Conservation (phyloP, 768 basidiomycete genomes). For the Pleurotus salmoneostramineus region DNA sequence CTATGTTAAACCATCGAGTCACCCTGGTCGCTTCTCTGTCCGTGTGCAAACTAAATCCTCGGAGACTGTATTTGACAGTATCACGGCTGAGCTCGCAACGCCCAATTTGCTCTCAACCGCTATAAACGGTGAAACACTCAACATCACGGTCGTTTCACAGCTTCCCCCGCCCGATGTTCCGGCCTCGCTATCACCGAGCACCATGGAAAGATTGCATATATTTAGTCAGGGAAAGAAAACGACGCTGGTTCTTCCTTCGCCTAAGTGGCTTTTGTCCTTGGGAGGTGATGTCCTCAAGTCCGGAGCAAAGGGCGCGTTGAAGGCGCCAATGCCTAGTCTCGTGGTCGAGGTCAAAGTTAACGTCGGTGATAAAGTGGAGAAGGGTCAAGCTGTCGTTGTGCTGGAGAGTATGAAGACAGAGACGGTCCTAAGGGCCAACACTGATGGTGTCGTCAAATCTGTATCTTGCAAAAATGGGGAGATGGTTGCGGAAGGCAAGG, state of each 20-base stretch:
- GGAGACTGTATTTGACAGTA: conserved; percentile 37
- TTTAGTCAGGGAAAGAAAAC: conserved; percentile 64
- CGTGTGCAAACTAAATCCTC: conserved; percentile 33
- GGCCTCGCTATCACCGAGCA: conserved; percentile 48
- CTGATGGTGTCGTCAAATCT: conserved; percentile 62
- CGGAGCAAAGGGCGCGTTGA: conserved; percentile 55
- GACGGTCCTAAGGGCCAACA: conserved; percentile 74
- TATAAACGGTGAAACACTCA: conserved; percentile 42
- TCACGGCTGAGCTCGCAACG: conserved; percentile 54
- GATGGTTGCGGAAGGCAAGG: conserved; percentile 86
- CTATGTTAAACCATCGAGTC: conserved; percentile 28
- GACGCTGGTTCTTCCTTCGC: conserved; percentile 63
- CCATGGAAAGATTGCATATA: conserved; percentile 74
- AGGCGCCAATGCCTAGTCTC: conserved; percentile 91
- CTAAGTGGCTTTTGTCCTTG: conserved; percentile 65
- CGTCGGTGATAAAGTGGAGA: conserved; percentile 74
- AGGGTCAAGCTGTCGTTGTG: conserved; percentile 77
- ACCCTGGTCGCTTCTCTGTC: conserved; percentile 48
- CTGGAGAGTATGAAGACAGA: conserved; percentile 99
- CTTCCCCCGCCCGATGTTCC: conserved; percentile 48
- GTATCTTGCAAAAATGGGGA: conserved; percentile 82
- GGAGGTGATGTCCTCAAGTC: conserved; percentile 54
- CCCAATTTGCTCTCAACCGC: conserved; percentile 51
- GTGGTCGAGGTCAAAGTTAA: conserved; percentile 85
- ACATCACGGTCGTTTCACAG: conserved; percentile 76